Base-by-base conservation (phyloP, 345 rosid genomes). In the Cardamine chenopodiifolia region DNA sequence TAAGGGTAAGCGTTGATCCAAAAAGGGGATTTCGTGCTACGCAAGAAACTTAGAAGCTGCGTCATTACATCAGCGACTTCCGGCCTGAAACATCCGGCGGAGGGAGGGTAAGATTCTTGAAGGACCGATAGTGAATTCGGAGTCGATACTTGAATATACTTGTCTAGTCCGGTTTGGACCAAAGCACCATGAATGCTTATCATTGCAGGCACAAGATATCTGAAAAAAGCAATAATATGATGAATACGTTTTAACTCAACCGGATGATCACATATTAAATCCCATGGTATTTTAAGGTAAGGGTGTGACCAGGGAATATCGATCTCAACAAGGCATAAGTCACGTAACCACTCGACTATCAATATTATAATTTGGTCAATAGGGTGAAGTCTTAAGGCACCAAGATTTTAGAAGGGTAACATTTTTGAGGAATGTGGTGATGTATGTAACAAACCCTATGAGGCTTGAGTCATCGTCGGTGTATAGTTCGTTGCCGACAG, bases 1-100 rank as follows among this genome's bases (percentile, higher is more conserved):
- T 95, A 95, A 13, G 97, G 93, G 50, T 95, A 95, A 12, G 97
- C 99, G 75, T 95, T 95, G 85, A 95, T 92, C 96, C 96, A 90
- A 71, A 92, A 95, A 2, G 97, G 92, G 0, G 94, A 65, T 20
- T 77, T 85, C 8, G 91, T 86, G 56, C 8, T 64, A 6, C 83
- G 79, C 74, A 92, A 65, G 73, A 95, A 92, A 44, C 69, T 80
- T 53, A 95, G 72, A 19, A 79, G 80, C n/a, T 90, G 93, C 4
- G 80, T 76, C 91, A 92, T 89, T 20, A 85, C 83, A 12, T 50
- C 76, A 1, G 82, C 61, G 1, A 88, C 82, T 70, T 90, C 86
- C 4, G 66, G 29, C 72, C 87, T 86, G 85, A 95, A 95, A 71
- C 72, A 78, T 2, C 96, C 99, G 0, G 97, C 90, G 0, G 99